A percentile compares a stretch with the other conserved stretches of the same genome.
Conservation (phyloP, 2,329 filamentous ascomycete species). For the Pyrenophora seminiperda region DNA sequence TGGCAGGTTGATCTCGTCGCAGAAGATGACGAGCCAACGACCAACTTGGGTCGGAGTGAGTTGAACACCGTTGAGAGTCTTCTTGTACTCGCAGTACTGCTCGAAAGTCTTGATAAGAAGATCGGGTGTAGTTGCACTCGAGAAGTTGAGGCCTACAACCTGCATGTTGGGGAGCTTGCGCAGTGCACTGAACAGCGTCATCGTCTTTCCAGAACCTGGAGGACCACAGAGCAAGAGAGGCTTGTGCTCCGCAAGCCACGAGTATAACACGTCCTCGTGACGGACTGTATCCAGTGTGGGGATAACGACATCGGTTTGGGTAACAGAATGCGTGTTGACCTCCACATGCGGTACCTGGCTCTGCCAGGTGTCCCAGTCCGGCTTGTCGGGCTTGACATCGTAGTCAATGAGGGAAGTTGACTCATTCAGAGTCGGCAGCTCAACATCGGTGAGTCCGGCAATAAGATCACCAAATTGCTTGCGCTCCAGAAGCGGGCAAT, state of each 20-base stretch:
- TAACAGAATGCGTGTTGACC: constrained; percentile 97
- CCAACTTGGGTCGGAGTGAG: constrained; percentile 96
- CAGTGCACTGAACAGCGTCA: constrained; percentile 97
- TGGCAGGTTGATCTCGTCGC: constrained; percentile 98
- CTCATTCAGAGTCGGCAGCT: constrained; percentile 78
- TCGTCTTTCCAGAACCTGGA: constrained; percentile 98
- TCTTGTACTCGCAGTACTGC: constrained; percentile 99
- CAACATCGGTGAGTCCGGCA: constrained; percentile 80
- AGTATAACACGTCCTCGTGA: constrained; percentile 98
- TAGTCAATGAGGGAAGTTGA: constrained; percentile 91
- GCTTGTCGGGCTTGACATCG: constrained; percentile 83
- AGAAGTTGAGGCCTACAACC: constrained; percentile 98
- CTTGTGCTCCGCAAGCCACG: constrained; percentile 98
- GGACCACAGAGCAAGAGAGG: constrained; percentile 94
- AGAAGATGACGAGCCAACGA: constrained; percentile 97
- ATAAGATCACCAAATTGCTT: constrained; percentile 88
- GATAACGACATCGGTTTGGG: constrained; percentile 97
- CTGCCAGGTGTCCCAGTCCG: constrained; percentile 92
- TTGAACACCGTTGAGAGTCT: constrained; percentile 94
- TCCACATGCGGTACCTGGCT: constrained; percentile 92
- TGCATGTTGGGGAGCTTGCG: constrained; percentile 98
- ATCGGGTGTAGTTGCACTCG: constrained; percentile 96
- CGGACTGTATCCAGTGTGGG: constrained; percentile 96
- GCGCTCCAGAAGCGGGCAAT: constrained; percentile 86
- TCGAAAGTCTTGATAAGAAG: constrained; percentile 99